A percentile compares a stretch with the other conserved stretches of the same genome.
These are phyloP conservation scores for Pichia exigua DNA, from an alignment of 805 yeast species.

Conservation along the genomic window DNA sequence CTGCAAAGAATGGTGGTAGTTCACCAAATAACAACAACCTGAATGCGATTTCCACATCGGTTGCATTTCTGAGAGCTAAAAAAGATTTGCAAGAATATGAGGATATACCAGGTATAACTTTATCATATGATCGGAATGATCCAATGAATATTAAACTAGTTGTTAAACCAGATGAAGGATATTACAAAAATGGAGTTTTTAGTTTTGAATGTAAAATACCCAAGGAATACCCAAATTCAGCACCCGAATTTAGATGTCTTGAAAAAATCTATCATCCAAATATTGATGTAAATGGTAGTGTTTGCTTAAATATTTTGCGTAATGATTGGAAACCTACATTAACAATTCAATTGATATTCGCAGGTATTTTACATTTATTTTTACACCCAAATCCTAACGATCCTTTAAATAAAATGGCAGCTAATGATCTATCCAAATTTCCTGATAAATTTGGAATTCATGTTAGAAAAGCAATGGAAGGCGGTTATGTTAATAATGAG, in stretches of 20 bases:
- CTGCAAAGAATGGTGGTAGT: background rate
- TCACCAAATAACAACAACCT: background rate
- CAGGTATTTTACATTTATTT: constrained; percentile 80
- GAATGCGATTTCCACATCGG: constrained; percentile 15
- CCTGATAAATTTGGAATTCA: constrained; percentile 43
- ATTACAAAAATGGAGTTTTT: constrained; percentile 63
- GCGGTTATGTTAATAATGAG: constrained; percentile 53
- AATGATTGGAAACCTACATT: constrained; percentile 97
- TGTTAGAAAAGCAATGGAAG: constrained; percentile 62
- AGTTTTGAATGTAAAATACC: constrained; percentile 57
- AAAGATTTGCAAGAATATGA: constrained; percentile 66
- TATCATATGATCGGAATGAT: constrained; percentile 41
- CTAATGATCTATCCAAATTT: constrained; percentile 43
- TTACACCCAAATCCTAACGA: constrained; percentile 88
- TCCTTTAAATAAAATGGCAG: constrained; percentile 90
- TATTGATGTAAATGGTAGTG: constrained; percentile 83
- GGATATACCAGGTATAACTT: constrained; percentile 33
- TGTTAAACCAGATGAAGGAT: constrained; percentile 65
- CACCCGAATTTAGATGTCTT: constrained; percentile 74
- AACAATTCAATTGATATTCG: constrained; percentile 68
- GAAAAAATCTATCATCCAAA: constrained; percentile 87
- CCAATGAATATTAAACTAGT: constrained; percentile 53
- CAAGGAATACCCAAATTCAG: constrained; percentile 80
- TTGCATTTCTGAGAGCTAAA: constrained; percentile 72
- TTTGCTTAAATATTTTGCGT: constrained; percentile 82